Base-by-base conservation (phyloP, 148 eudicot genomes). In the Linanthus parryae region DNA sequence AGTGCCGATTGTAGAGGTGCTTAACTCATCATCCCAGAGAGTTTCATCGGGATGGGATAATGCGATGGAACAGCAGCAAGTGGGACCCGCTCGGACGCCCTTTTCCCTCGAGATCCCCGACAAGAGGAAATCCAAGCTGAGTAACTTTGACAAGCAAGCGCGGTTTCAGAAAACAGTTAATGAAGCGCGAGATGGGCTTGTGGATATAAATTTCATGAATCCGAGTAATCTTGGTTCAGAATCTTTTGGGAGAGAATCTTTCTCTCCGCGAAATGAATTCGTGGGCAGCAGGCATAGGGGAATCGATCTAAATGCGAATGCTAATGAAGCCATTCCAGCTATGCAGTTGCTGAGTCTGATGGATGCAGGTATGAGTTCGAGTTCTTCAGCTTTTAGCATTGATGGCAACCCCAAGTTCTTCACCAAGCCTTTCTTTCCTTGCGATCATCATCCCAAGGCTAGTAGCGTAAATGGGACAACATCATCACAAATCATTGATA, bases 281-380 rank as follows among this genome's bases (percentile, higher is more conserved):
- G n/a, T n/a, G n/a, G n/a, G n/a, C n/a, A n/a, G n/a, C 28, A 65
- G 61, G 54, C 40, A 61, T 19, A 57, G 44, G 28, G 66, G 34
- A 59, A 22, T 48, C 29, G 64, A 65, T 39, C 54, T 47, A 5
- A 52, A 70, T 24, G 49, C 34, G 27, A 60, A 50, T 20, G 57
- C 68, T 24, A 86, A 71, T 22, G 95, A 86, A 38, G 63, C 77
- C 6, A 75, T 86, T 49, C 82, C 95, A 22, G 89, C 94, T 51
- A 76, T 88, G 96, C 78, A 76, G 50, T 62, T 88, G 62, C 85
- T 88, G 4, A 84, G 79, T 57, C 68, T 84, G 36, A 83, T 88
- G 88, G 72, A 71, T 52, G 76, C 70, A 23, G 70, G 83, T 17
- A 55, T 57, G 54, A 48, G 36, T 23, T 62, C 73, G 44, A 59